These are phyloP conservation scores for Collybia mongolica DNA, from an alignment of 768 basidiomycete species.

Conservation along the genomic window DNA sequence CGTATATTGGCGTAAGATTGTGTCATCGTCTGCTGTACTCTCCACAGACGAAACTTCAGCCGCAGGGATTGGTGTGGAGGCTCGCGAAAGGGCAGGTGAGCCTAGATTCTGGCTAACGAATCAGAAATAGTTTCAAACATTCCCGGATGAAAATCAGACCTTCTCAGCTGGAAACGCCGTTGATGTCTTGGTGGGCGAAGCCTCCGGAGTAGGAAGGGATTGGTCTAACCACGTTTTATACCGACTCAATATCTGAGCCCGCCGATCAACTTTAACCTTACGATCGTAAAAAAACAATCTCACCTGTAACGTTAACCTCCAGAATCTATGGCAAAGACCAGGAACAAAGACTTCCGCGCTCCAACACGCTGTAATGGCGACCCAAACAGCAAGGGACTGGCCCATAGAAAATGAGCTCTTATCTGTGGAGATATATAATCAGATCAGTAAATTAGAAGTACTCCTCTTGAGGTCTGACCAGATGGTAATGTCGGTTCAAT, in stretches of 20 bases:
- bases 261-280: slow-evolving; percentile 1
- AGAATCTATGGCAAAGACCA: slow-evolving; percentile 81
- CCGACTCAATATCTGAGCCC: slow-evolving; percentile 69
- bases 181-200: slow-evolving; percentile 26
- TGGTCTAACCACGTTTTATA: slow-evolving; percentile 79
- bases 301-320: slow-evolving; percentile 90
- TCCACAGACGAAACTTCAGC: slow-evolving; percentile 54
- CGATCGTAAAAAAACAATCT: slow-evolving; percentile 8
- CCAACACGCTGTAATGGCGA: slow-evolving; percentile 81
- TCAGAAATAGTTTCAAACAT: neutral
- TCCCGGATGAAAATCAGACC: slow-evolving; percentile 10
- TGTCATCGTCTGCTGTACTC: slow-evolving; percentile 59
- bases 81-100: slow-evolving; percentile 35
- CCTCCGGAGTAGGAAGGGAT: slow-evolving; percentile 43
- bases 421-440: slow-evolving; percentile 16
- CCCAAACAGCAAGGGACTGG: slow-evolving; percentile 70
- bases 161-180: slow-evolving; percentile 30
- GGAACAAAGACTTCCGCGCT: slow-evolving; percentile 82
- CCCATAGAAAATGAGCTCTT: slow-evolving; percentile 47
- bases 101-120: slow-evolving; percentile 5
- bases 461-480: slow-evolving; percentile 28
- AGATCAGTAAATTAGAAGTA: slow-evolving; percentile 2
- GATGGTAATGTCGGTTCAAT: slow-evolving; percentile 39
- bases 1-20: slow-evolving; percentile 61
- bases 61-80: slow-evolving; percentile 50